Evolutionary conservation across 2,329 filamentous ascomycete species (phyloP).

Genomic region (Zelopaecilomyces penicillatus): DNA sequence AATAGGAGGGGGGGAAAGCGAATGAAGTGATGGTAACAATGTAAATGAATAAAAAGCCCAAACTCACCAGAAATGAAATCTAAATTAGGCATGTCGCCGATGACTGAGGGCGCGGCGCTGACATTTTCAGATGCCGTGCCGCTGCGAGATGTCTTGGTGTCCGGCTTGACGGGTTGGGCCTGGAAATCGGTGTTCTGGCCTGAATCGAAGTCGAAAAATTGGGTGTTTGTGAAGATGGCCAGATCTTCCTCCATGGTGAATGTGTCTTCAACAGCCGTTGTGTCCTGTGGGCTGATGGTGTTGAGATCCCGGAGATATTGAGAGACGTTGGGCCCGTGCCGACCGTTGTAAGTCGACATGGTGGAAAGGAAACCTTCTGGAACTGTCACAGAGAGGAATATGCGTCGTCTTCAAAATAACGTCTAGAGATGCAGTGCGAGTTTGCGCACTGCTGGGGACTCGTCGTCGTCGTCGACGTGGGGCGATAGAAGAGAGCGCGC

Average conservation of each 20-base stretch:
- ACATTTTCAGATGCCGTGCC: conserved; percentile 30
- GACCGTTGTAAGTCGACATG: conserved; percentile 70
- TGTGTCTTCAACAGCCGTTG: conserved; percentile 43
- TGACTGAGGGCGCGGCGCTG: conserved; percentile 30
- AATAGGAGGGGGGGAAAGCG: too few species aligned
- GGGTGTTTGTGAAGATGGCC: conserved; percentile 72
- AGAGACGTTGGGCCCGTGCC: conserved; percentile 78
- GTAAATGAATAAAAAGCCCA: conserved; percentile 4
- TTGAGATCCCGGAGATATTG: conserved; percentile 85
- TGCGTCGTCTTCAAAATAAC: too few species aligned
- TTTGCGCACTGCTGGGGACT: too few species aligned
- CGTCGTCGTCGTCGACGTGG: too few species aligned
- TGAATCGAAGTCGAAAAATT: conserved; percentile 72
- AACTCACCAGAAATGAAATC: conserved; percentile 45
- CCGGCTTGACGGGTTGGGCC: conserved; percentile 38
- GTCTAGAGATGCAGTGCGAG: too few species aligned
- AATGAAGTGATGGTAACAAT: background rate
- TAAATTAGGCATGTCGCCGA: conserved; percentile 38
- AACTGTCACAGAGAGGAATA: too few species aligned
- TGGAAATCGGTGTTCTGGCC: conserved; percentile 52
- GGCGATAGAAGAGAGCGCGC: too few species aligned
- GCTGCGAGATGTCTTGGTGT: conserved; percentile 24
- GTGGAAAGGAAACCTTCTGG: conserved; percentile 1
- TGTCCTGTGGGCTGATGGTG: conserved; percentile 55
- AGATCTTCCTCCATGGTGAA: conserved; percentile 64